Evolutionary conservation across 73 alveolate species (phyloP), one percentile per base, ranked within the genome.

Genomic region (Paramecium octaurelia): DNA sequence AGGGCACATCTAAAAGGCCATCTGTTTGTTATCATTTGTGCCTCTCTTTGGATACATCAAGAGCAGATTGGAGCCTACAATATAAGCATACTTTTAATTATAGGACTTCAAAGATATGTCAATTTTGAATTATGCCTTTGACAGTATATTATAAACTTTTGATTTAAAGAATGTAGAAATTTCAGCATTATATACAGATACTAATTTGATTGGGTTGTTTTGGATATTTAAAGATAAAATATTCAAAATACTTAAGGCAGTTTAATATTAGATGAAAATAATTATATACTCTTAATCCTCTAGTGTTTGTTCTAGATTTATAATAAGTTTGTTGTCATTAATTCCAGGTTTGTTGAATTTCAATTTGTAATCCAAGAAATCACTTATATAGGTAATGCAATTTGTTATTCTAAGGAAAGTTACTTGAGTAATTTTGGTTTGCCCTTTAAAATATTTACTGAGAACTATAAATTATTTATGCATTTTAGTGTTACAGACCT

Each of bases 21-120:
- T 89, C 1, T 89, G 86, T 12, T 58, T 89, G 24, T 27, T 89
- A 2, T 29, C 85, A 2, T 50, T 60, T 42, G 94, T 44, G 7
- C 94, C 94, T 16, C 46, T 89, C 20, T 71, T 70, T 46, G 94
- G 94, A 3, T 69, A 89, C 44, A 69, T 89, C 8, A 89, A 70
- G 54, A 83, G 54, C 43, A 89, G 94, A 73, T 73, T 89, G 9
- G 94, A 89, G 48, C 94, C 94, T 9, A 89, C 94, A 8, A 89
- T 83, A 14, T 70, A 71, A 50, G 94, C 94, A 12, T 89, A 89
- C 12, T 89, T 89, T 44, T 29, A 89, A 34, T 89, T 70, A 44
- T 58, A 89, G 50, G 75, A 69, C 20, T 70, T 89, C 8, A 89
- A 59, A 34, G 94, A 89, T 43, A 70, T 50, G 58, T 58, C 71